Evolutionary conservation across 2,329 filamentous ascomycete genomes (phyloP).

Genomic region (Fusarium praegraminearum): DNA sequence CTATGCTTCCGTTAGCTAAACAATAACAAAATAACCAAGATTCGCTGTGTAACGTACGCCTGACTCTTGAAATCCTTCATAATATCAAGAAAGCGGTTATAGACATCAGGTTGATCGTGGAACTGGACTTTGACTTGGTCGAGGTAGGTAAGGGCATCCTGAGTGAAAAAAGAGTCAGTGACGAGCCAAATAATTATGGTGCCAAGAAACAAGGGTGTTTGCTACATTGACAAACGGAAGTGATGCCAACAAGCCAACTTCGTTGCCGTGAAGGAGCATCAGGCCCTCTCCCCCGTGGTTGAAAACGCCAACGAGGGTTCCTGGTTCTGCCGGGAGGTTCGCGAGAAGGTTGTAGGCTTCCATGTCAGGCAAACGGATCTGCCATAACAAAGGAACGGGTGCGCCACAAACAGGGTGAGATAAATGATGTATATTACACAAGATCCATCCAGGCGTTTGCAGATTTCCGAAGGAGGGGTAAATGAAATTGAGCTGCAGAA

Average conservation of each 20-base stretch:
- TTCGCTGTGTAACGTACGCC: conserved; percentile 70
- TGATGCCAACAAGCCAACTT: conserved; percentile 38
- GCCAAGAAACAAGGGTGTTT: conserved; percentile 10
- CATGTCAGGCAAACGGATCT: conserved; percentile 21
- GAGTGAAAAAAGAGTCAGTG: conserved; percentile 31
- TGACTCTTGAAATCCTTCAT: conserved; percentile 99
- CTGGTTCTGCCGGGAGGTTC: conserved; percentile 21
- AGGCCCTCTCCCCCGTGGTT: conserved; percentile 39
- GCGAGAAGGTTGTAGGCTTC: conserved; percentile 11
- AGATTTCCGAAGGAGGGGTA: conserved; percentile 8
- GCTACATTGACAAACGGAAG: conserved; percentile 46
- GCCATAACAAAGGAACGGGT: conserved; percentile 1
- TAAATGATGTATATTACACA: conserved; percentile 8
- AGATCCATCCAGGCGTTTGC: not conserved
- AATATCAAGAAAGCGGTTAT: conserved; percentile 96
- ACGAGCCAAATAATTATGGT: not conserved
- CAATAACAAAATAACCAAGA: not conserved
- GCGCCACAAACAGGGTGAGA: conserved; percentile 4
- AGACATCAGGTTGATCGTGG: conserved; percentile 95
- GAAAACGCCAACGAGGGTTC: conserved; percentile 43
- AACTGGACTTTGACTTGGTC: conserved; percentile 99
- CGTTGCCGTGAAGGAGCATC: conserved; percentile 35
- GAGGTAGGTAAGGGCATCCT: conserved; percentile 89
- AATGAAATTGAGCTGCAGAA: not conserved
- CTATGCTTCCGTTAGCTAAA: conserved; percentile 57